These are phyloP conservation scores for Xylogone sp. DNA, from an alignment of 2,329 filamentous ascomycete species.

Conservation along the genomic window DNA sequence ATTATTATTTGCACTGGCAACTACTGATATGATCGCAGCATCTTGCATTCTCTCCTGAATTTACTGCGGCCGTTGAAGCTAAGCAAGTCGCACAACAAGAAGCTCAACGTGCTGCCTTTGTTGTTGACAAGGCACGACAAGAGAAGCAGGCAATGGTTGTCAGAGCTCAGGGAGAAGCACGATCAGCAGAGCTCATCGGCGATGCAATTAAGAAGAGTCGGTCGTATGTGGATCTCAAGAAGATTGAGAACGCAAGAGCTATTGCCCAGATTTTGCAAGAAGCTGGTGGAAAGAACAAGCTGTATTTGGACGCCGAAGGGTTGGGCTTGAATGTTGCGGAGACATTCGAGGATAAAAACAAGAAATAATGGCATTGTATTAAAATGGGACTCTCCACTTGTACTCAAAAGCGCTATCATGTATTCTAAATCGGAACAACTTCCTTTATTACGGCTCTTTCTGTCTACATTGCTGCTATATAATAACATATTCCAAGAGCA, in stretches of 20 bases:
- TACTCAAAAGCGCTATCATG: constrained; percentile 30
- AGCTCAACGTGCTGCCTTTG: constrained; percentile 92
- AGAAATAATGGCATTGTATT: constrained; percentile 37
- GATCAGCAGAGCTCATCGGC: constrained; percentile 95
- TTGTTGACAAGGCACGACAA: constrained; percentile 97
- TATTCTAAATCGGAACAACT: constrained; percentile 19
- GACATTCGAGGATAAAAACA: constrained; percentile 36
- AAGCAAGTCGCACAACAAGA: constrained; percentile 84
- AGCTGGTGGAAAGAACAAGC: constrained; percentile 81
- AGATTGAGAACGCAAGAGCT: constrained; percentile 91
- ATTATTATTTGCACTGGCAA: neutral
- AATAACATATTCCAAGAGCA: too few species aligned
- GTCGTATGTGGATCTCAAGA: constrained; percentile 93
- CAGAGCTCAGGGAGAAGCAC: constrained; percentile 96
- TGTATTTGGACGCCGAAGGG: constrained; percentile 88
- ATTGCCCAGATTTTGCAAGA: constrained; percentile 90
- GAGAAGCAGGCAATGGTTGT: constrained; percentile 99
- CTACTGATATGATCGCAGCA: constrained; percentile 42
- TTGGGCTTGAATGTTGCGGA: constrained; percentile 84
- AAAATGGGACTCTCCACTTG: constrained; percentile 42
- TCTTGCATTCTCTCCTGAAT: constrained; percentile 69
- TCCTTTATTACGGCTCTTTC: neutral
- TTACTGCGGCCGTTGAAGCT: constrained; percentile 69
- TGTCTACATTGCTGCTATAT: too few species aligned
- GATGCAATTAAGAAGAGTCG: constrained; percentile 99